Conservation (phyloP, 768 basidiomycete species). For the Coprinellus micaceus region DNA sequence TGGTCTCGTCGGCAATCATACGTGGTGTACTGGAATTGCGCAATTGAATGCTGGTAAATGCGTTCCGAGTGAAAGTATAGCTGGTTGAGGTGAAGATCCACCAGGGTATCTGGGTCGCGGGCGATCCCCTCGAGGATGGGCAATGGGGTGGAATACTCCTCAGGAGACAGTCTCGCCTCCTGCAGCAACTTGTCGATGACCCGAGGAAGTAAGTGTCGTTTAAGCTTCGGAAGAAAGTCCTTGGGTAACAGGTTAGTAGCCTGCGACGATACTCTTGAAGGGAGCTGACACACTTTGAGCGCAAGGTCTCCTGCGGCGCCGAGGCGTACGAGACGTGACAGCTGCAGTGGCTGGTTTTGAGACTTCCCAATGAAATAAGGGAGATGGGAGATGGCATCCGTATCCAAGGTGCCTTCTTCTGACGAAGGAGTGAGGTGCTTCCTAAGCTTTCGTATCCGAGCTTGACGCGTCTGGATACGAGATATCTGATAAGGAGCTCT, state of each 20-base stretch:
- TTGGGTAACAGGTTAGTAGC: not conserved
- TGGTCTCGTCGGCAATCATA: constrained; percentile 14
- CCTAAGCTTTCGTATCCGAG: not conserved
- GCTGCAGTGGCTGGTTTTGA: not conserved
- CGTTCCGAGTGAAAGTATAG: not conserved
- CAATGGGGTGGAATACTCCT: not conserved
- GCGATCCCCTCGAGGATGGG: not conserved
- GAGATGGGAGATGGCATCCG: not conserved
- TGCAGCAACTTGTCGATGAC: not conserved
- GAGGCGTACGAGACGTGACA: not conserved
- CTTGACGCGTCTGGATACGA: not conserved
- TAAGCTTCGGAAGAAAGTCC: not conserved
- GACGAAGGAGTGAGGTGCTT: not conserved
- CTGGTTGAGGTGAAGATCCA: not conserved
- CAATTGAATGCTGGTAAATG: constrained; percentile 12
- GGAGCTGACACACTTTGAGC: not conserved
- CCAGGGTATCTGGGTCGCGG: not conserved
- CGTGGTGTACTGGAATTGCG: constrained; percentile 15
- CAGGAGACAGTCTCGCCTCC: not conserved
- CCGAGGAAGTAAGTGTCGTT: not conserved
- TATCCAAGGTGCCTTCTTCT: not conserved
- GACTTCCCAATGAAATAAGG: constrained; percentile 4
- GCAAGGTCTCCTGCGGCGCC: not conserved
- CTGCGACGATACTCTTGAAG: not conserved
- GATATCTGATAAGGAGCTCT: not conserved